Percentiles rank a stretch among this genome's conserved stretches.
phyloP scores from a whole-genome alignment of 108 stramenopile genomes.

The Cyclotella choctawhatcheeana region DNA sequence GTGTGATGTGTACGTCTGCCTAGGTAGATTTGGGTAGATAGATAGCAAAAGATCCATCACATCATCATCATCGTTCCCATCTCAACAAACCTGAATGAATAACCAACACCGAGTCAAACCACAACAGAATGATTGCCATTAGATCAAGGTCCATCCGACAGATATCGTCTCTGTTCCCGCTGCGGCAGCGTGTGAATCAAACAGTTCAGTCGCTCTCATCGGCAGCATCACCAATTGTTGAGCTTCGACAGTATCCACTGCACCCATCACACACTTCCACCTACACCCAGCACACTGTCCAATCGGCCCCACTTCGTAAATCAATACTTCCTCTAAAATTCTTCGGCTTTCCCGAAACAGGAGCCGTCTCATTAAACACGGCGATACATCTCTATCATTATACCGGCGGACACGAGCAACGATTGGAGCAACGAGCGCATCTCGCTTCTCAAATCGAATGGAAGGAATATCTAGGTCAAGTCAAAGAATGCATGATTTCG shows the following conservation, averaged over 20 bases:
- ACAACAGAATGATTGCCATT: too few species aligned
- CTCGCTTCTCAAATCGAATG: conserved; percentile 43
- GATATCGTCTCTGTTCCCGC: background rate
- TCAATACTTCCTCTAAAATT: conserved; percentile 52
- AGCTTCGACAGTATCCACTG: conserved; percentile 62
- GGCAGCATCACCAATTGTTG: conserved; percentile 51
- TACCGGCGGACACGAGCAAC: conserved; percentile 48
- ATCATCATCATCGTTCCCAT: too few species aligned
- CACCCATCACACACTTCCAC: conserved; percentile 30
- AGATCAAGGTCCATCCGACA: background rate
- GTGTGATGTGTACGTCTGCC: too few species aligned
- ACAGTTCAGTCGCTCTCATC: background rate
- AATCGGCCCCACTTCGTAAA: conserved; percentile 34
- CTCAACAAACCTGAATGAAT: too few species aligned
- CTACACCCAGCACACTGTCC: conserved; percentile 42
- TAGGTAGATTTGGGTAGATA: too few species aligned
- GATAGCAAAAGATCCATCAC: too few species aligned
- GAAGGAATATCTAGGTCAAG: conserved; percentile 37
- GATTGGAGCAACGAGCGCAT: conserved; percentile 33
- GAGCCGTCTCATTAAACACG: conserved; percentile 54
- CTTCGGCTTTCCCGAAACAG: conserved; percentile 65
- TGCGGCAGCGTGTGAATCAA: background rate
- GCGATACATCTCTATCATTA: conserved; percentile 73
- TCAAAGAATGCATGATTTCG: conserved; percentile 40
- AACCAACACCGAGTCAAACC: too few species aligned